Conservation (phyloP, 345 rosid genomes). For the Linum usitatissimum region DNA sequence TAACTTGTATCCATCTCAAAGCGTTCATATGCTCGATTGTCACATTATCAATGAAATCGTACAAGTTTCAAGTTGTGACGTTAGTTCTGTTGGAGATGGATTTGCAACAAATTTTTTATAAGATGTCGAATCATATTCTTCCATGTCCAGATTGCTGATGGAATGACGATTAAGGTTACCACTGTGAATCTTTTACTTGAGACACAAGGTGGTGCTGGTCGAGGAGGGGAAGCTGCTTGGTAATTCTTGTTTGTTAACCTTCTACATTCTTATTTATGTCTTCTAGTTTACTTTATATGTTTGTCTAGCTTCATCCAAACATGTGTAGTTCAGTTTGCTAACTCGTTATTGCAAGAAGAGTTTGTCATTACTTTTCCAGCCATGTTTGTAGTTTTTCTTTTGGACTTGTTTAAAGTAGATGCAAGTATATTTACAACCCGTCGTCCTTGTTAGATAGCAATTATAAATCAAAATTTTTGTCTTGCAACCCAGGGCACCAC, state of each 20-base stretch:
- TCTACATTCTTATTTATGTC: too few relatives aligned
- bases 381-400: background rate
- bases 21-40: too few relatives aligned
- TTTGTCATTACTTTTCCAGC: background rate
- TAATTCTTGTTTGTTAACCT: conserved; percentile 21
- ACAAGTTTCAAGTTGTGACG: too few relatives aligned
- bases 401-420: too few relatives aligned
- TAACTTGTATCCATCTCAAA: background rate
- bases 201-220: conserved; percentile 61
- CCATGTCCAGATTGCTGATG: conserved; percentile 85
- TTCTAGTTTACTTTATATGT: background rate
- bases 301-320: too few relatives aligned
- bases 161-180: conserved; percentile 81
- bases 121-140: conserved; percentile 1
- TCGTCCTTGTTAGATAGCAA: too few relatives aligned
- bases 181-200: conserved; percentile 93
- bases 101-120: too few relatives aligned
- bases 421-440: too few relatives aligned
- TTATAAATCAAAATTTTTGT: background rate
- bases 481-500: conserved; percentile 56
- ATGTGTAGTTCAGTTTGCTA: background rate
- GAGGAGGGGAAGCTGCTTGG: conserved; percentile 86
- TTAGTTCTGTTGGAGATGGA: background rate
- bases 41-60: too few relatives aligned
- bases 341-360: background rate